These are phyloP conservation scores for Imleria badia DNA, from an alignment of 768 basidiomycete genomes.

Conservation along the genomic window DNA sequence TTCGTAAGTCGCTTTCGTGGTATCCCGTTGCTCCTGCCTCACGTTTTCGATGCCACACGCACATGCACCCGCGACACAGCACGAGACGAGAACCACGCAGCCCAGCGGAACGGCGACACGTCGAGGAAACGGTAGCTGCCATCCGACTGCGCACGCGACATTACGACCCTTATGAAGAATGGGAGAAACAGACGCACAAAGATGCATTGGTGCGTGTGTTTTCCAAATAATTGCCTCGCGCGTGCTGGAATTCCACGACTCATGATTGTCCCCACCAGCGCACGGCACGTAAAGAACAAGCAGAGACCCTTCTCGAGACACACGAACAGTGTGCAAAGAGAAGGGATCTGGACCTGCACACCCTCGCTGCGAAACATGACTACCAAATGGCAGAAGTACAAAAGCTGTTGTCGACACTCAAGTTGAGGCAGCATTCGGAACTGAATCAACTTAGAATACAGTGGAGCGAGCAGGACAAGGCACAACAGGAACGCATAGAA, in stretches of 20 bases:
- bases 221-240: neutral
- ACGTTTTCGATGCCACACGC: neutral
- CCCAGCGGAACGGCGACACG: constrained; percentile 33
- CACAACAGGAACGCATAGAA: constrained; percentile 60
- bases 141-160: constrained; percentile 44
- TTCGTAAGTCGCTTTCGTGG: constrained; percentile 34
- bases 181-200: constrained; percentile 47
- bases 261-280: constrained; percentile 27
- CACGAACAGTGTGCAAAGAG: constrained; percentile 8
- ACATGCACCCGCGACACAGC: constrained; percentile 5
- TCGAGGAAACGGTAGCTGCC: constrained; percentile 47
- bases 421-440: constrained; percentile 44
- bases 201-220: constrained; percentile 43
- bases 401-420: constrained; percentile 41
- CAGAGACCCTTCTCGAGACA: constrained; percentile 19
- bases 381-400: constrained; percentile 56
- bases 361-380: constrained; percentile 41
- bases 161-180: constrained; percentile 49
- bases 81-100: constrained; percentile 22
- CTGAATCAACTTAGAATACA: constrained; percentile 43
- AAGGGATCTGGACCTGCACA: constrained; percentile 21
- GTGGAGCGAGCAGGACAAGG: constrained; percentile 46
- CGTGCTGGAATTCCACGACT: neutral
- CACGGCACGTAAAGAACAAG: constrained; percentile 37
- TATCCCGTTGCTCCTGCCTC: neutral